Evolutionary conservation across 2,329 filamentous ascomycete genomes (phyloP), one percentile per base, ranked within the genome.

Genomic region (Fusarium sp.): DNA sequence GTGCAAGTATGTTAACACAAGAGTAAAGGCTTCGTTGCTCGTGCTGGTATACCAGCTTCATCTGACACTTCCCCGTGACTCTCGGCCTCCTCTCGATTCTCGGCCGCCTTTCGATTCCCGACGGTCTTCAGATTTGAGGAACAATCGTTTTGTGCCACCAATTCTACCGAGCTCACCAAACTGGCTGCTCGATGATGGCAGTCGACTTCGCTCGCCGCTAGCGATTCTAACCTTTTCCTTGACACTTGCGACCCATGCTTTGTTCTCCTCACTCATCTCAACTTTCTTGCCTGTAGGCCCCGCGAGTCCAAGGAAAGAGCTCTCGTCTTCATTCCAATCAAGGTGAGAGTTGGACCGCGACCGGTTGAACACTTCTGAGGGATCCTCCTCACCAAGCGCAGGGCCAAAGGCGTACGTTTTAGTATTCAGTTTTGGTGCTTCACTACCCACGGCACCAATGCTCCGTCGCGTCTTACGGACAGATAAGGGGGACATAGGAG

Each of bases 191-290:
- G 77, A 56, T 39, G 72, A 78, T 24, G 82, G 77, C 26, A 80
- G 71, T 56, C 50, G 33, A 30, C 81, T 82, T 53, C 82, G 83
- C 79, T 90, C 90, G 62, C 88, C 88, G 77, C 91, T 93, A 68
- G 90, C 92, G 51, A 91, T 87, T 66, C 92, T 89, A 44, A 95
- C 93, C 78, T 93, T 92, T 78, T 93, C 92, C 83, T 94, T 92
- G 84, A 96, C 92, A 70, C 91, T 93, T 80, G 95, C 92, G 15
- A 96, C 92, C 93, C 93, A 96, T 42, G 91, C 90, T 65, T 90
- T 86, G 78, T 92, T 93, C 81, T 95, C 91, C 61, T 91, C 90
- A 62, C 90, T 93, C 83, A 90, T 92, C 78, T 86, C 88, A 13
- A 89, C 87, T 72, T 88, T 89, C 80, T 89, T 92, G 39, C 87